Percentiles rank a stretch among this genome's conserved stretches.
These are phyloP conservation scores for Dactylellina haptotyla DNA, from an alignment of 2,329 filamentous ascomycete genomes.

Conservation along the genomic window DNA sequence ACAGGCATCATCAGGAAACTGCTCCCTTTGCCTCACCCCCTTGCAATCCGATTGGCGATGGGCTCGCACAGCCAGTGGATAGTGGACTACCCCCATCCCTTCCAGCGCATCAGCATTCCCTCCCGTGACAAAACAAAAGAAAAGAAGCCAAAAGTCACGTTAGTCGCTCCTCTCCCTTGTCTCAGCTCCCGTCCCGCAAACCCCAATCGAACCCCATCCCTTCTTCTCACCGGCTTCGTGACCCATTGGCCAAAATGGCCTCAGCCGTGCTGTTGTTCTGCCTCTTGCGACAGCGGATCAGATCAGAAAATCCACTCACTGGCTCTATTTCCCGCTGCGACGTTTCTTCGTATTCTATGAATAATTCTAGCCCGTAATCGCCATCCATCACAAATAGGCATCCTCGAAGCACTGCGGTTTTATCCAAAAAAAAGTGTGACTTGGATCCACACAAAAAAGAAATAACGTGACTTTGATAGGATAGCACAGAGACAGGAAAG, in stretches of 20 bases:
- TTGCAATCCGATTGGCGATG: slow-evolving; percentile 40
- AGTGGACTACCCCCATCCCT: neutral
- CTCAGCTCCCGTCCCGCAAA: slow-evolving; percentile 22
- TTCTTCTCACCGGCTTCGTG: neutral
- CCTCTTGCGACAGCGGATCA: neutral
- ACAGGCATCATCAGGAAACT: neutral
- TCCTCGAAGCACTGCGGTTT: neutral
- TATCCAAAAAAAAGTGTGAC: slow-evolving; percentile 14
- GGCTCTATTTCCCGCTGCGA: neutral
- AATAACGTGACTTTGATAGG: neutral
- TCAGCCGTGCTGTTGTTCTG: neutral
- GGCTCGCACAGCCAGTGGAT: neutral
- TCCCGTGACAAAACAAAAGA: neutral
- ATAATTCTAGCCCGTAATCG: slow-evolving; percentile 31
- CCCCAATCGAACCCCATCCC: slow-evolving; percentile 28
- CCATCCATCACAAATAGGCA: neutral
- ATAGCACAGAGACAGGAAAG: neutral
- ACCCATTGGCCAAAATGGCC: slow-evolving; percentile 9
- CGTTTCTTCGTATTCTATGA: neutral
- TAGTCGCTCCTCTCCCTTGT: slow-evolving; percentile 28
- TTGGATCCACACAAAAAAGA: neutral
- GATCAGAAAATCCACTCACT: neutral
- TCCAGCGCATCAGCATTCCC: neutral
- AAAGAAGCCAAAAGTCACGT: slow-evolving; percentile 21
- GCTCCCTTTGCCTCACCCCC: slow-evolving; percentile 16